Base-by-base conservation (phyloP, 1,284 basidiomycete species). In the Cystobasidiaceae sp. region DNA sequence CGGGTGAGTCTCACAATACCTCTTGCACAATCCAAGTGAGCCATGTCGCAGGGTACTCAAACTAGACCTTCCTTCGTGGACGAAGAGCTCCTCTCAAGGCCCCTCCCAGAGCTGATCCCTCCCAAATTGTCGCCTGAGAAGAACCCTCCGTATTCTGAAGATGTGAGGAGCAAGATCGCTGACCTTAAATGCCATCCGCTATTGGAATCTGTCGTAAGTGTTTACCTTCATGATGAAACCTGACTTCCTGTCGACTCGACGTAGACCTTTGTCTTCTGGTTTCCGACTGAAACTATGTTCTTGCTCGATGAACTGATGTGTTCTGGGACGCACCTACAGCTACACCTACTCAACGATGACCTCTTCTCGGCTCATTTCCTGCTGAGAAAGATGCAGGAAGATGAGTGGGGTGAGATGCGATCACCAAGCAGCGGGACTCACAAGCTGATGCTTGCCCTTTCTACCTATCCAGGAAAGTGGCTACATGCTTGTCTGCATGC, bases 381-480 rank as follows among this genome's bases (percentile, higher is more conserved):
- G 2, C 50, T 67, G n/a, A 61, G 66, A 30, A 67, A 67, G 51
- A 62, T 67, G 66, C 66, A 67, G 51, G 66, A 63, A 57, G 59
- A 67, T 28, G 66, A 67, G 48, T 67, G 66, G 66, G 66, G 66
- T 67, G 44, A n/a, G 55, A n/a, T 23, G 33, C 45, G 7, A 39
- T n/a, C n/a, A n/a, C 37, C 37, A 39, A 39, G 37, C 37, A 11
- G 11, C n/a, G 37, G 19, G n/a, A 5, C 7, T 4, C 43, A 44
- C 43, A 44, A 7, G n/a, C n/a, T n/a, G 7, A n/a, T 44, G 7
- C 15, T 4, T 44, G 19, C 15, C 15, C 5, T 44, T 23, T 44
- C 21, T 34, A 2, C 27, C n/a, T 34, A 2, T 3, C 3, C 28
- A 67, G 66, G 66, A 15, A 61, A 62, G 37, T 67, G 66, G 66